A percentile compares a stretch with the other conserved stretches of the same genome.
phyloP scores from a whole-genome alignment of 2,329 filamentous ascomycete genomes.

The Diaporthe ilicicola region DNA sequence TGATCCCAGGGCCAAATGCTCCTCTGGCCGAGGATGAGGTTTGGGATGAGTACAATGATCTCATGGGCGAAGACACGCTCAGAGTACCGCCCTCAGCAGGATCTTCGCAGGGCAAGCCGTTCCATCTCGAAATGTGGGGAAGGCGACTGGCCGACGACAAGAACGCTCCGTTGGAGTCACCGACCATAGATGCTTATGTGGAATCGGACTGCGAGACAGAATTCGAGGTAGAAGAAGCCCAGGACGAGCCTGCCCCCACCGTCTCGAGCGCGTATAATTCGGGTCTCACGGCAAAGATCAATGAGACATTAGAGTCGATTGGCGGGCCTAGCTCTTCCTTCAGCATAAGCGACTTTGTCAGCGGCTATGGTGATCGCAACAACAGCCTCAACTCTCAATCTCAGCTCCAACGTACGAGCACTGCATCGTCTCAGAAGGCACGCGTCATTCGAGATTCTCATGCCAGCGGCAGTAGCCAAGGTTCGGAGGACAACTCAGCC shows the following conservation, averaged over 20 bases:
- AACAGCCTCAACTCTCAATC: constrained; percentile 35
- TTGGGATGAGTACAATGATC: constrained; percentile 93
- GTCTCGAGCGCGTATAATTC: constrained; percentile 63
- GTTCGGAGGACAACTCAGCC: constrained; percentile 67
- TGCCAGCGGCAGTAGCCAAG: constrained; percentile 54
- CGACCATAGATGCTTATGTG: constrained; percentile 50
- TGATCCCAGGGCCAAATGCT: constrained; percentile 69
- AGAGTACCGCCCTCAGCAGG: constrained; percentile 60
- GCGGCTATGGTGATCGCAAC: constrained; percentile 50
- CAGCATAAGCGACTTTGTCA: constrained; percentile 52
- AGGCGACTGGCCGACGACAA: constrained; percentile 46
- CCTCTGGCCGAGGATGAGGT: constrained; percentile 83
- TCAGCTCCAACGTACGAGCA: constrained; percentile 29
- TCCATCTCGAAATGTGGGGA: constrained; percentile 62
- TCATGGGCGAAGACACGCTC: constrained; percentile 71
- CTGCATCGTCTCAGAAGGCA: constrained; percentile 41
- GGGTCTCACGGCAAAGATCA: constrained; percentile 63
- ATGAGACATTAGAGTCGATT: constrained; percentile 53
- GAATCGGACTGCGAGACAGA: constrained; percentile 38
- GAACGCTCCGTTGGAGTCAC: constrained; percentile 54
- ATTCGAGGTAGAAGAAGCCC: constrained; percentile 44
- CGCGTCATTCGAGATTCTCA: constrained; percentile 49
- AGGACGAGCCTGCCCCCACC: constrained; percentile 36
- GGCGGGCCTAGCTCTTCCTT: constrained; percentile 53
- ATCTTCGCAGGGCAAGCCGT: constrained; percentile 64